These are phyloP conservation scores for Populus hybrid DNA, from an alignment of 441 rosid genomes.

Conservation along the genomic window DNA sequence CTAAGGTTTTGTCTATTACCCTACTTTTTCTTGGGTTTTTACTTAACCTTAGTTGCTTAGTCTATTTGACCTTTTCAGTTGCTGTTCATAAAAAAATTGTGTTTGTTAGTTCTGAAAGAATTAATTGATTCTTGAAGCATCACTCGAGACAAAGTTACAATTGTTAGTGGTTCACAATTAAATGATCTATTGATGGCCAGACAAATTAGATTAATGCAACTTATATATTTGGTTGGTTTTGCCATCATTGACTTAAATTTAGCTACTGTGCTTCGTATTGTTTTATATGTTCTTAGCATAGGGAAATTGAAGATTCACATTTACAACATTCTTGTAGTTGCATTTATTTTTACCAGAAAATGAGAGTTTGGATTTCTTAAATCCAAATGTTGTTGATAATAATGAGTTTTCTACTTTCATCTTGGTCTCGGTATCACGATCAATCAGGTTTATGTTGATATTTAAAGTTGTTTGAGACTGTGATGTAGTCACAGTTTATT, in stretches of 20 bases:
- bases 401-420: background rate
- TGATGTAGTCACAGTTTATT: background rate
- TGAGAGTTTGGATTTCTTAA: background rate
- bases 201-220: background rate
- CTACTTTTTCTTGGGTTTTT: background rate
- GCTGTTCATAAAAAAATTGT: background rate
- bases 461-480: background rate
- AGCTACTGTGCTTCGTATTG: background rate
- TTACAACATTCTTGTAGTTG: background rate
- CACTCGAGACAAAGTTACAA: background rate
- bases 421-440: background rate
- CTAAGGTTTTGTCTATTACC: constrained; percentile 51
- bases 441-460: background rate
- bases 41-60: background rate
- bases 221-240: background rate
- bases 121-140: background rate
- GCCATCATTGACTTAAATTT: background rate
- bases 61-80: background rate
- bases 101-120: background rate
- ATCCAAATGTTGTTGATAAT: background rate
- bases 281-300: background rate
- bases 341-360: background rate
- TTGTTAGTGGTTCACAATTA: background rate
- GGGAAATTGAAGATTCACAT: background rate
- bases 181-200: background rate